Conservation (phyloP, 2,329 filamentous ascomycete species). For the Eurotiales sp. region DNA sequence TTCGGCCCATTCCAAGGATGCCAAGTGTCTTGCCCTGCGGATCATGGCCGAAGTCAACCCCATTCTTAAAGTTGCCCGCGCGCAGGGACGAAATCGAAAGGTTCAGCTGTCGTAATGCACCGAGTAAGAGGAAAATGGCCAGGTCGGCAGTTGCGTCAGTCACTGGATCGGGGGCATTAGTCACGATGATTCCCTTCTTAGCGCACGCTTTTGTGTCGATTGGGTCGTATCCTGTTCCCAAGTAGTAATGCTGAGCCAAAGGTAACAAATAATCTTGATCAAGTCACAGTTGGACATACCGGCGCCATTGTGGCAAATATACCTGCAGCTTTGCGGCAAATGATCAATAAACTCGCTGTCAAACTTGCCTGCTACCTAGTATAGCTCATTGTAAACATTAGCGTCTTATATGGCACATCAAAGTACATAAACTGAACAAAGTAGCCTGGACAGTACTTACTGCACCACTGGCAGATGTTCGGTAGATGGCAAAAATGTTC, state of each 20-base stretch:
- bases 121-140: slow-evolving; percentile 46
- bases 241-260: too few species aligned
- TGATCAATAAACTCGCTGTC: slow-evolving; percentile 44
- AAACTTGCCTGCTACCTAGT: slow-evolving; percentile 47
- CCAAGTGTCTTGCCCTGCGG: background rate
- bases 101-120: slow-evolving; percentile 36
- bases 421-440: too few species aligned
- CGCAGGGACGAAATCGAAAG: background rate
- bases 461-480: slow-evolving; percentile 27
- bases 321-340: slow-evolving; percentile 44
- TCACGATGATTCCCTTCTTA: slow-evolving; percentile 32
- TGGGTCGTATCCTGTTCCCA: slow-evolving; percentile 52
- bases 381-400: too few species aligned
- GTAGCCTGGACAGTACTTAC: slow-evolving; percentile 48
- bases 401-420: too few species aligned
- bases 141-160: slow-evolving; percentile 46
- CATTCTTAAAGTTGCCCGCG: background rate
- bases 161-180: slow-evolving; percentile 44
- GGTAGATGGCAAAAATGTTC: slow-evolving; percentile 54
- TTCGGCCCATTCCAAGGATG: background rate
- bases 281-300: too few species aligned
- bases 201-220: slow-evolving; percentile 38
- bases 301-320: slow-evolving; percentile 53
- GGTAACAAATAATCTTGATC: too few species aligned
- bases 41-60: background rate